Percentiles rank a stretch among this genome's conserved stretches.
Conservation (phyloP, 2,329 filamentous ascomycete species). For the Aspergillaceae sp. region DNA sequence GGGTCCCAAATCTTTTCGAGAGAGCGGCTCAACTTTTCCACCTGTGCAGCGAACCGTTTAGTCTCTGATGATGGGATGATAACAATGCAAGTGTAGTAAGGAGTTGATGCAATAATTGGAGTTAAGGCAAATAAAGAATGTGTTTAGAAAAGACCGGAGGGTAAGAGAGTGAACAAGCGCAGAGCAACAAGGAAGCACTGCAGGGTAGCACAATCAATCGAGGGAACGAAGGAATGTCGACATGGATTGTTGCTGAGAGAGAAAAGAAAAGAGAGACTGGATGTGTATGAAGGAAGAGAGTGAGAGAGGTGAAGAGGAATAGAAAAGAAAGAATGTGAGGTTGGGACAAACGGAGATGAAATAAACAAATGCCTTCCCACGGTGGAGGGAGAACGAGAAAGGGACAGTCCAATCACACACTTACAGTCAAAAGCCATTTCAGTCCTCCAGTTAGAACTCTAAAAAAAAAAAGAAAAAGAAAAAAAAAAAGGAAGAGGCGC, state of each 20-base stretch:
- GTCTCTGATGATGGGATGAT: constrained; percentile 4
- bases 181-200: constrained; percentile 7
- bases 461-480: constrained; percentile 8
- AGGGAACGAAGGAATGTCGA: constrained; percentile 16
- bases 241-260: constrained; percentile 3
- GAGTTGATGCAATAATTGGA: constrained; percentile 3
- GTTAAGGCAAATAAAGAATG: constrained; percentile 1
- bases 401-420: constrained; percentile 21
- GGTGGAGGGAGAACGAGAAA: constrained; percentile 2
- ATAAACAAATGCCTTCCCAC: constrained; percentile 31
- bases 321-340: constrained; percentile 7
- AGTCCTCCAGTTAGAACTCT: constrained; percentile 15
- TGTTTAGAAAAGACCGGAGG: neutral
- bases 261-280: constrained; percentile 8
- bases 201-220: constrained; percentile 6
- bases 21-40: constrained; percentile 19
- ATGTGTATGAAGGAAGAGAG: constrained; percentile 10
- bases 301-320: constrained; percentile 13
- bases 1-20: constrained; percentile 19
- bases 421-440: constrained; percentile 33
- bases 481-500: constrained; percentile 18
- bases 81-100: constrained; percentile 1
- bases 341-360: constrained; percentile 27
- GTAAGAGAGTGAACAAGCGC: constrained; percentile 5
- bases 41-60: constrained; percentile 20